Evolutionary conservation across 1,139 yeast genomes (phyloP), one percentile per base, ranked within the genome.

Genomic region (Hyphopichia khmerensis): DNA sequence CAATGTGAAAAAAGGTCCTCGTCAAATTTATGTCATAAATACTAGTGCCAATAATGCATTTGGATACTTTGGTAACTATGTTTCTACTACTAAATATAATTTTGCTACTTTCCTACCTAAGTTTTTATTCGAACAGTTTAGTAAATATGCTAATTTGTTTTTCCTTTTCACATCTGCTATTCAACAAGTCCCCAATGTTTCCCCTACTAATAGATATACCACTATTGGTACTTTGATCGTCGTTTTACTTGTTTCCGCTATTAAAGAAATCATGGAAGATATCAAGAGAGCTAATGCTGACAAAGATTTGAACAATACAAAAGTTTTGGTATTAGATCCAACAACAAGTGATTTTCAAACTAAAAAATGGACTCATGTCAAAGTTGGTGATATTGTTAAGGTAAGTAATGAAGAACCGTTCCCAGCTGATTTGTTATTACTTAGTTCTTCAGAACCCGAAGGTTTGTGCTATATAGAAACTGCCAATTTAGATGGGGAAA

Each of bases 401-500:
- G 93, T 95, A 2, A 77, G 75, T 43, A 87, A 90, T 33, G 98
- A 90, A 57, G 96, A 91, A 48, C 86, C 96, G 0, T 80, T 95
- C 48, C 99, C 99, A 0, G 99, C 99, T 0, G 99, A 95, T 68
- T 58, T 95, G 44, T 73, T 93, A 13, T 65, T 95, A 18, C 60
- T 95, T 36, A 83, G 95, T 30, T 89, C 97, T 1, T 91, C 98
- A 0, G 99, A 95, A 61, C 99, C 99, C 0, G 98, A 93, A 65
- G 99, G 99, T 5, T 72, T 95, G 47, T 95, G 99, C 60, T 95
- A 95, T 56, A 89, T 93, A 45, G 99, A 95, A 65, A 95, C 99
- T 1, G 96, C 99, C 1, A 95, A 95, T 57, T 72, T 95, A 50
- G 99, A 95, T 62, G 99, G 99, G 46, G 99, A 95, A 62, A 95